A percentile compares a stretch with the other conserved stretches of the same genome.
These are phyloP conservation scores for Penicillium canescens DNA, from an alignment of 495 filamentous ascomycete genomes.

Conservation along the genomic window DNA sequence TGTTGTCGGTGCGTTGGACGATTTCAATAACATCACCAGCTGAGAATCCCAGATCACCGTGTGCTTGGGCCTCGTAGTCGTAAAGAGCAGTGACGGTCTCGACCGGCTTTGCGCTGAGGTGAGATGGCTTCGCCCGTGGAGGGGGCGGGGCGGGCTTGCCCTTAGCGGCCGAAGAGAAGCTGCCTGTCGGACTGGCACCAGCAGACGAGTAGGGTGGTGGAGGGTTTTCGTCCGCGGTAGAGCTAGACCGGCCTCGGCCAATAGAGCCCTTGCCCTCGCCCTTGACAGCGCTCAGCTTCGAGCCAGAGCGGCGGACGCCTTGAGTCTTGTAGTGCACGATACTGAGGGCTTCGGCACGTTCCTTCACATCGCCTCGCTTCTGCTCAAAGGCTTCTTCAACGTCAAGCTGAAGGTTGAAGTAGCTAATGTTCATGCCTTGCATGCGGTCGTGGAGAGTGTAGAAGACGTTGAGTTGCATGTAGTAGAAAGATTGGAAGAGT, in stretches of 20 bases:
- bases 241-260: constrained; percentile 28
- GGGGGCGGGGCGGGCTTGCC: constrained; percentile 89
- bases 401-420: constrained; percentile 89
- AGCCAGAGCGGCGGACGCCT: constrained; percentile 51
- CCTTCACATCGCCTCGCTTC: constrained; percentile 85
- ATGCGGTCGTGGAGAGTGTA: constrained; percentile 98
- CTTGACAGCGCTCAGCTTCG: constrained; percentile 52
- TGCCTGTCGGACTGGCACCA: constrained; percentile 42
- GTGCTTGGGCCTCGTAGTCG: constrained; percentile 94
- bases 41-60: constrained; percentile 89
- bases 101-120: constrained; percentile 58
- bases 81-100: constrained; percentile 87
- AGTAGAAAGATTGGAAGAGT: constrained; percentile 98
- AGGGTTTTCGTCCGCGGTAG: constrained; percentile 58
- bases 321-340: constrained; percentile 88
- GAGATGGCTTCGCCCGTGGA: constrained; percentile 84
- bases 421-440: constrained; percentile 94
- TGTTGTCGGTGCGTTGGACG: constrained; percentile 72
- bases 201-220: constrained; percentile 68
- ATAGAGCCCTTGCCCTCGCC: constrained; percentile 31
- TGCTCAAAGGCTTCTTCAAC: constrained; percentile 86
- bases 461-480: constrained; percentile 99
- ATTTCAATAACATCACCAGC: constrained; percentile 94
- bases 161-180: constrained; percentile 67
- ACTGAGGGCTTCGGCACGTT: constrained; percentile 73